Conservation (phyloP, 352 stramenopile species). For the Phytophthora pini region DNA sequence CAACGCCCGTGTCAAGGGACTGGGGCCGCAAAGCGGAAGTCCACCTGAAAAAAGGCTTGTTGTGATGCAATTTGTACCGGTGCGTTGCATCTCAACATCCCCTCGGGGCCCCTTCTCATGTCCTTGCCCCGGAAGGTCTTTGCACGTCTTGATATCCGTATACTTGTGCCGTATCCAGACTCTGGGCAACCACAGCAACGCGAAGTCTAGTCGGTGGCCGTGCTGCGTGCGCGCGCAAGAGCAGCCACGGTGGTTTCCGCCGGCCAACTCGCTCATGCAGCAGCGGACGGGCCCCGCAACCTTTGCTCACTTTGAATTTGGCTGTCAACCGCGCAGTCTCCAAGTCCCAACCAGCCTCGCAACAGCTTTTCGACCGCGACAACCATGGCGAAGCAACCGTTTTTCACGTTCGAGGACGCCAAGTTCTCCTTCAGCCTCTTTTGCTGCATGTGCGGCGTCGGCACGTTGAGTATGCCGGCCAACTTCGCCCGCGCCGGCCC, state of each 20-base stretch:
- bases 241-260: slow-evolving; percentile 20
- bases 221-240: slow-evolving; percentile 22
- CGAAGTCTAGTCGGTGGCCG: slow-evolving; percentile 24
- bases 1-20: slow-evolving; percentile 30
- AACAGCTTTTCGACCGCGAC: slow-evolving; percentile 10
- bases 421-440: slow-evolving; percentile 70
- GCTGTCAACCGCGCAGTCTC: slow-evolving; percentile 21
- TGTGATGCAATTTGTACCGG: slow-evolving; percentile 18
- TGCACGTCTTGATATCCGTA: slow-evolving; percentile 37
- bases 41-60: slow-evolving; percentile 16
- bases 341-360: slow-evolving; percentile 12
- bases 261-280: slow-evolving; percentile 13
- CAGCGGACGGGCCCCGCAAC: slow-evolving; percentile 7
- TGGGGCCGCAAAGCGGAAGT: not conserved
- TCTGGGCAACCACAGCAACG: too few relatives aligned
- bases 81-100: slow-evolving; percentile 20
- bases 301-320: slow-evolving; percentile 36
- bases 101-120: slow-evolving; percentile 25
- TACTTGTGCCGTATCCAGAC: slow-evolving; percentile 27
- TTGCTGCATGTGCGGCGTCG: slow-evolving; percentile 72
- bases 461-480: slow-evolving; percentile 68
- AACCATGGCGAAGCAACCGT: slow-evolving; percentile 34
- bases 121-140: slow-evolving; percentile 18
- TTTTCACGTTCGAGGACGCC: slow-evolving; percentile 67
- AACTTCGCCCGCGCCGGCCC: slow-evolving; percentile 71